These are phyloP conservation scores for Aspergillus pseudonomiae DNA, from an alignment of 2,329 filamentous ascomycete genomes.

Conservation along the genomic window DNA sequence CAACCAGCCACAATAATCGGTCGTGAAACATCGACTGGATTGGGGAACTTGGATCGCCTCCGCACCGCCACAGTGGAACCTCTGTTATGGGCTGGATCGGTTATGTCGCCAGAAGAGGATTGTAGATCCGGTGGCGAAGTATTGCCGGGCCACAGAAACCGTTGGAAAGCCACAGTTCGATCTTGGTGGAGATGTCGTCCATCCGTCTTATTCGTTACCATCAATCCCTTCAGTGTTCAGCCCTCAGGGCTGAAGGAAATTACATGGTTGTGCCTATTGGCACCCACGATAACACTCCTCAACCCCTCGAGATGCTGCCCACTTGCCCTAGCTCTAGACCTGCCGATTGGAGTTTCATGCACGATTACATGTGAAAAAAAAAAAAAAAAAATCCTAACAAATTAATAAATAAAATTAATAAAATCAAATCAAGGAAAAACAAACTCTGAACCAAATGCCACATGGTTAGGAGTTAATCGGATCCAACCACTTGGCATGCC, in stretches of 20 bases:
- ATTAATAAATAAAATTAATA: neutral
- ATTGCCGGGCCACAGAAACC: constrained; percentile 5
- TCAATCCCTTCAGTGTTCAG: neutral
- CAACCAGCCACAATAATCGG: neutral
- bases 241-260: neutral
- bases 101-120: neutral
- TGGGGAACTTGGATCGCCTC: neutral
- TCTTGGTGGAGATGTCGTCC: neutral
- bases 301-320: neutral
- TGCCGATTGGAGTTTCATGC: neutral
- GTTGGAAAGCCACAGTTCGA: constrained; percentile 6
- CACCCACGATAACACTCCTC: too few species aligned
- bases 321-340: neutral
- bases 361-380: neutral
- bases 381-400: neutral
- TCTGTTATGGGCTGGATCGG: neutral
- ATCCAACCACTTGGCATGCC: neutral
- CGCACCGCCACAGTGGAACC: constrained; percentile 3
- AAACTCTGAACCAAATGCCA: neutral
- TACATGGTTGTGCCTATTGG: neutral
- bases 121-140: constrained; percentile 4
- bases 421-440: neutral
- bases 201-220: neutral
- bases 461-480: constrained; percentile 3
- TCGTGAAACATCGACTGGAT: neutral